Percentiles rank a stretch among this genome's conserved stretches.
These are phyloP conservation scores for Scheffersomyces ergatensis DNA, from an alignment of 805 yeast species.

Conservation along the genomic window DNA sequence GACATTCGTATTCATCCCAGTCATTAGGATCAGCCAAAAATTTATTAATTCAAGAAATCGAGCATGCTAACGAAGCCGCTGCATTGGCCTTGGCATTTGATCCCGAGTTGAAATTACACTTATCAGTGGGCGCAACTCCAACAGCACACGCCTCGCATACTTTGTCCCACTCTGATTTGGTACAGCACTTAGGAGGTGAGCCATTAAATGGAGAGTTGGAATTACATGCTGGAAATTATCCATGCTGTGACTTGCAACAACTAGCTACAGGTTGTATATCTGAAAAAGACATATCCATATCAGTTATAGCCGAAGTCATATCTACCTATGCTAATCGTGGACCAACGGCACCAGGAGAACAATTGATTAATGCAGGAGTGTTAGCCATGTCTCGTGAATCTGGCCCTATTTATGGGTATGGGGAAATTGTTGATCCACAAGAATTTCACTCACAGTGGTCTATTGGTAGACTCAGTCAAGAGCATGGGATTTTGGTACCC, in stretches of 20 bases:
- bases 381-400: slow-evolving; percentile 65
- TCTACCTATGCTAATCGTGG: slow-evolving; percentile 57
- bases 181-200: slow-evolving; percentile 12
- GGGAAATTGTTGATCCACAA: slow-evolving; percentile 40
- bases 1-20: slow-evolving; percentile 62
- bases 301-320: slow-evolving; percentile 59
- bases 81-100: slow-evolving; percentile 30
- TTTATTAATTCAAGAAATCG: slow-evolving; percentile 52
- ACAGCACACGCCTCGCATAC: slow-evolving; percentile 60
- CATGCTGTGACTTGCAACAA: slow-evolving; percentile 74
- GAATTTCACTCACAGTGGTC: slow-evolving; percentile 56
- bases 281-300: slow-evolving; percentile 61
- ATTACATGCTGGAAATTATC: slow-evolving; percentile 80
- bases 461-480: slow-evolving; percentile 71
- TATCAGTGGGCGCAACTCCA: slow-evolving; percentile 83
- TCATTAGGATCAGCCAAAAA: slow-evolving; percentile 45
- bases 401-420: slow-evolving; percentile 61
- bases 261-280: slow-evolving; percentile 60
- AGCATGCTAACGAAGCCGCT: slow-evolving; percentile 55
- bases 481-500: slow-evolving; percentile 73
- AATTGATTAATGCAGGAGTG: slow-evolving; percentile 70
- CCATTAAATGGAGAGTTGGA: slow-evolving; percentile 49
- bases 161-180: slow-evolving; percentile 18
- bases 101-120: slow-evolving; percentile 36
- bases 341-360: slow-evolving; percentile 51